Evolutionary conservation across 345 rosid species (phyloP).

Genomic region (Eucalyptus regnans): DNA sequence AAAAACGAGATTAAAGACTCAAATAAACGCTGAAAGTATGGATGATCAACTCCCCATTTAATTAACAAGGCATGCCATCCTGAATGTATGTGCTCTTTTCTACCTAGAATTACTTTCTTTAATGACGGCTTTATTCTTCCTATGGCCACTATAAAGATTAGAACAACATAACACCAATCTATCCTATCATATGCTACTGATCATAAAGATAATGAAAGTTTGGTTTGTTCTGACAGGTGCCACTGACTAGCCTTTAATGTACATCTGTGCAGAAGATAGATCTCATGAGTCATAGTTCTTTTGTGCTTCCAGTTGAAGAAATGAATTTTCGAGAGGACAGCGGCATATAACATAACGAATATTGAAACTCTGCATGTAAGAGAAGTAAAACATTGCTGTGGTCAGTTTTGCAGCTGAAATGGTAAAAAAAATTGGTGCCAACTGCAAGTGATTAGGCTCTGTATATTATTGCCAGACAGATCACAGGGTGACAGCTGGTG

Average conservation of each 20-base stretch:
- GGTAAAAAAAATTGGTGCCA: background rate
- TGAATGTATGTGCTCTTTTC: background rate
- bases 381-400: background rate
- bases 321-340: background rate
- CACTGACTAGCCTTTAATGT: background rate
- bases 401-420: background rate
- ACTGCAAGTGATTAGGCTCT: background rate
- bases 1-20: background rate
- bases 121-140: background rate
- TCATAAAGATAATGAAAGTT: background rate
- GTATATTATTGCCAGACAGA: background rate
- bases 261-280: background rate
- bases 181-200: background rate
- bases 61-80: background rate
- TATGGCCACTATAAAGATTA: background rate
- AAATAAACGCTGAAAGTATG: background rate
- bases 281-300: background rate
- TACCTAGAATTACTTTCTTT: background rate
- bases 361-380: background rate
- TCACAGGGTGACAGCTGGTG: constrained; percentile 31
- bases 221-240: background rate
- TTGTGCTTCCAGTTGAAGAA: background rate
- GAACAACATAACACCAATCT: background rate
- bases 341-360: background rate
- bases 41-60: background rate